Percentiles rank a stretch among this genome's conserved stretches.
Evolutionary conservation across 805 yeast genomes (phyloP).

Genomic region (Myxozyma neglecta): DNA sequence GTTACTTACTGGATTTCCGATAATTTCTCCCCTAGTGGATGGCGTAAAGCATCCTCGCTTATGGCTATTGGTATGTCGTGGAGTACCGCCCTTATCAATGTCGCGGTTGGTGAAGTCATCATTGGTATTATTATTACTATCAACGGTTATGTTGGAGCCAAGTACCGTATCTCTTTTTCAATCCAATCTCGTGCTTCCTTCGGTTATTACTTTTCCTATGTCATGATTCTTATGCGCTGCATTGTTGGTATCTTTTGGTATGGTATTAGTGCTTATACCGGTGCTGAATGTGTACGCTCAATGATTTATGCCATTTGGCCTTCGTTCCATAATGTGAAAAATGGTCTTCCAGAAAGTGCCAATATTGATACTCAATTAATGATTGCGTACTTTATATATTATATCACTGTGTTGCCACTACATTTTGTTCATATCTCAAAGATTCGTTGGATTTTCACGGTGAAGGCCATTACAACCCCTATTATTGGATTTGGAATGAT

Average conservation of each 20-base stretch:
- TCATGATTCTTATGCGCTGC: constrained; percentile 68
- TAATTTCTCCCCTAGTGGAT: constrained; percentile 24
- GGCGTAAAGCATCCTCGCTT: constrained; percentile 31
- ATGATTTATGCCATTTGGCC: constrained; percentile 78
- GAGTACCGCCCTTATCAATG: constrained; percentile 22
- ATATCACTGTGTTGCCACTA: constrained; percentile 30
- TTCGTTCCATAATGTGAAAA: constrained; percentile 39
- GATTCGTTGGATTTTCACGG: constrained; percentile 28
- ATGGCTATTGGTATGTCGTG: constrained; percentile 32
- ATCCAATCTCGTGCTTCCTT: constrained; percentile 77
- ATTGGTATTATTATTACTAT: constrained; percentile 68
- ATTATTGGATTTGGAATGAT: constrained; percentile 32
- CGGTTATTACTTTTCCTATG: constrained; percentile 81
- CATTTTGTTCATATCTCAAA: constrained; percentile 28
- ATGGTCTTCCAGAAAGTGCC: constrained; percentile 57
- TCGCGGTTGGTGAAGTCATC: constrained; percentile 39
- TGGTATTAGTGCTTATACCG: constrained; percentile 81
- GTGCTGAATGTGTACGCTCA: constrained; percentile 76
- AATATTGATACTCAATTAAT: constrained; percentile 36
- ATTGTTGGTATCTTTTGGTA: constrained; percentile 88
- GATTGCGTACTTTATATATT: constrained; percentile 34
- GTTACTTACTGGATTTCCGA: constrained; percentile 29
- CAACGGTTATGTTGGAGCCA: constrained; percentile 74
- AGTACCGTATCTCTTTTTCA: constrained; percentile 82
- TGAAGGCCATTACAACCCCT: constrained; percentile 30